These are phyloP conservation scores for Candida silvicultrix DNA, from an alignment of 805 yeast genomes.

Conservation along the genomic window DNA sequence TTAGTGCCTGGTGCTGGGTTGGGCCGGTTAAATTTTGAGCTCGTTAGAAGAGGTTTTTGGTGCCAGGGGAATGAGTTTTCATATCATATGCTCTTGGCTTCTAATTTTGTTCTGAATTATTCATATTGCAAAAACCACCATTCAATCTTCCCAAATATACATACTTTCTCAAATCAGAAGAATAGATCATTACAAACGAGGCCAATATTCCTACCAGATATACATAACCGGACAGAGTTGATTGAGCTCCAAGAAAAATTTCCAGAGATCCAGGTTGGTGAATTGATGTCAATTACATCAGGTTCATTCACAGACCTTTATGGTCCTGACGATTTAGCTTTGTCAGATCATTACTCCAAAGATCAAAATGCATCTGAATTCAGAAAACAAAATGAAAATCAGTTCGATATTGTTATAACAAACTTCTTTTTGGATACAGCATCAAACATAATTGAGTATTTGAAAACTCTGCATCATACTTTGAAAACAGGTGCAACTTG, in stretches of 20 bases:
- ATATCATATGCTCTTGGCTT: conserved; percentile 55
- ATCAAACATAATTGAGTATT: conserved; percentile 49
- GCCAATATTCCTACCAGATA: conserved; percentile 48
- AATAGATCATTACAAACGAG: conserved; percentile 42
- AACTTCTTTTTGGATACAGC: conserved; percentile 64
- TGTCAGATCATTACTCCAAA: conserved; percentile 11
- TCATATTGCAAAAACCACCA: conserved; percentile 32
- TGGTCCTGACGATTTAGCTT: conserved; percentile 35
- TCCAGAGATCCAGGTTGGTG: conserved; percentile 37
- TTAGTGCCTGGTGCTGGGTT: conserved; percentile 63
- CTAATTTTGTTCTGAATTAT: conserved; percentile 47
- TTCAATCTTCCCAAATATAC: conserved; percentile 49
- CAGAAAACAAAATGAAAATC: conserved; percentile 30
- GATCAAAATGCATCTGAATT: conserved; percentile 36
- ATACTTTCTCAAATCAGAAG: conserved; percentile 39
- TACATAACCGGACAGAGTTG: conserved; percentile 34
- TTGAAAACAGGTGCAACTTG: conserved; percentile 43
- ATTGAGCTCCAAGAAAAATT: conserved; percentile 23
- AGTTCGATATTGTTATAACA: conserved; percentile 43
- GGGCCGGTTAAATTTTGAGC: conserved; percentile 52
- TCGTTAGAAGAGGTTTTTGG: conserved; percentile 47
- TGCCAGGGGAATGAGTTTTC: conserved; percentile 66
- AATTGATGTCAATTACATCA: conserved; percentile 63
- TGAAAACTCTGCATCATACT: conserved; percentile 40
- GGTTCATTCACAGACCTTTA: conserved; percentile 69